These are phyloP conservation scores for Fusarium sp. DNA, from an alignment of 2,329 filamentous ascomycete genomes.

Conservation along the genomic window DNA sequence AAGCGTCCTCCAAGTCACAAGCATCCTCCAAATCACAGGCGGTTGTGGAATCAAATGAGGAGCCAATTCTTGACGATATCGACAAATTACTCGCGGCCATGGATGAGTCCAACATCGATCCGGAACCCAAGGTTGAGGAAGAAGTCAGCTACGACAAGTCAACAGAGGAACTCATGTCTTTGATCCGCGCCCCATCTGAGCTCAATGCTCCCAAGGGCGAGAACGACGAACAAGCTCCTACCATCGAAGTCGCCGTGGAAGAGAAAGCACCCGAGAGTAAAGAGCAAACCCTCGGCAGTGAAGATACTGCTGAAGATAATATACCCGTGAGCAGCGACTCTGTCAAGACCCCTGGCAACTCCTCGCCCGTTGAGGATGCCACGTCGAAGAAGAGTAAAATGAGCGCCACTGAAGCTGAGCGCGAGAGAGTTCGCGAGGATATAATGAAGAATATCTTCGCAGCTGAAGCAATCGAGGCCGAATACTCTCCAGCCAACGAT, in stretches of 20 bases:
- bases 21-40: neutral
- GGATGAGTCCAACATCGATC: neutral
- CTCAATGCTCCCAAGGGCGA: neutral
- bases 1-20: neutral
- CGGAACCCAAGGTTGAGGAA: neutral
- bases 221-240: neutral
- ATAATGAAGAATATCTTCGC: conserved; percentile 1
- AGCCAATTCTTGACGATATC: conserved; percentile 11
- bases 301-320: neutral
- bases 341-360: neutral
- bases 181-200: conserved; percentile 4
- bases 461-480: neutral
- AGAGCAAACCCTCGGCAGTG: neutral
- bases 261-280: neutral
- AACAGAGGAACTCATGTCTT: conserved; percentile 2
- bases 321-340: neutral
- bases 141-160: neutral
- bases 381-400: neutral
- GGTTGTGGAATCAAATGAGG: neutral
- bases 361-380: neutral
- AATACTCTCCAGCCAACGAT: neutral
- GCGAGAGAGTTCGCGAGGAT: neutral
- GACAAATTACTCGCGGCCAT: conserved; percentile 7
- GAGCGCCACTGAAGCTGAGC: neutral
- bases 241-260: neutral